These are phyloP conservation scores for Aurantiochytrium sp. DNA, from an alignment of 108 stramenopile species.

Conservation along the genomic window DNA sequence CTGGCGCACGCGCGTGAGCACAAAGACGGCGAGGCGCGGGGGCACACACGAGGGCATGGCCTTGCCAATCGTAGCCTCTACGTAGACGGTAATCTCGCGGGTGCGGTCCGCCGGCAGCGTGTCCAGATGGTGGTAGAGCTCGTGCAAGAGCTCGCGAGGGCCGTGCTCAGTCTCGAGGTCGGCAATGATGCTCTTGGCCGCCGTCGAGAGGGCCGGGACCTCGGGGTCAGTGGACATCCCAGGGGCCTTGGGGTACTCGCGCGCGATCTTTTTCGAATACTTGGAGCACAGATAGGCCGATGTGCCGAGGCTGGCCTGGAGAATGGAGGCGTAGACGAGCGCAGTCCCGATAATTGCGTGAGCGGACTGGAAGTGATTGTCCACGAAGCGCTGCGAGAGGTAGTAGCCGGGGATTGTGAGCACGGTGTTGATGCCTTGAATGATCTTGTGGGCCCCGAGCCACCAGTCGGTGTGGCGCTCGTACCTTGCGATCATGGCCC, in stretches of 20 bases:
- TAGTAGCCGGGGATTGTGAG: neutral
- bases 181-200: too few relatives aligned
- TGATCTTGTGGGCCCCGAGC: neutral
- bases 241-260: too few relatives aligned
- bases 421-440: neutral
- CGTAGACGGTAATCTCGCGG: neutral
- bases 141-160: neutral
- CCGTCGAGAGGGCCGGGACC: too few relatives aligned
- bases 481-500: slow-evolving; percentile 2
- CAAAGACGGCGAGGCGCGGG: neutral
- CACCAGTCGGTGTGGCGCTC: neutral
- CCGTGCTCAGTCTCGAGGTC: neutral
- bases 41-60: neutral
- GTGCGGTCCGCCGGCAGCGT: neutral
- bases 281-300: neutral
- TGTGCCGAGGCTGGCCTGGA: neutral
- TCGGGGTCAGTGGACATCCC: too few relatives aligned
- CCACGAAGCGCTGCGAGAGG: neutral
- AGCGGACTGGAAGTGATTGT: neutral
- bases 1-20: neutral
- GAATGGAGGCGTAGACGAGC: neutral
- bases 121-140: neutral
- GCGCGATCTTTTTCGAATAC: neutral
- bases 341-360: neutral
- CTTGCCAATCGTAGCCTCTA: neutral